These are phyloP conservation scores for Paradendryphiella salina DNA, from an alignment of 2,329 filamentous ascomycete genomes.

Conservation along the genomic window DNA sequence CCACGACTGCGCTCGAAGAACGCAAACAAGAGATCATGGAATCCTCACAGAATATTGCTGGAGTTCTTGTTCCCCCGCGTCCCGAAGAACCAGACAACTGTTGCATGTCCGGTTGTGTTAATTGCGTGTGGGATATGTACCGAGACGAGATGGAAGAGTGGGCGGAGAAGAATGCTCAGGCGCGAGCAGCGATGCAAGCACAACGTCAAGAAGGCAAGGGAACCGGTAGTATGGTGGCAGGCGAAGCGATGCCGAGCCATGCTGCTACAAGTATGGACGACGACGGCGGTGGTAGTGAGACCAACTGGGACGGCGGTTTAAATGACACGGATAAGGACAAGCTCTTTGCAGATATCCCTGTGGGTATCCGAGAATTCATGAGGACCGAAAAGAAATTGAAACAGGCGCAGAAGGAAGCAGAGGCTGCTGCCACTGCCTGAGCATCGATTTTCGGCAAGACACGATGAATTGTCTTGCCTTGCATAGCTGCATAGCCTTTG, in stretches of 20 bases:
- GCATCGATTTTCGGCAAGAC: not conserved
- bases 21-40: slow-evolving; percentile 63
- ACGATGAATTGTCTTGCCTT: not conserved
- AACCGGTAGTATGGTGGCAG: slow-evolving; percentile 44
- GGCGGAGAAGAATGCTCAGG: slow-evolving; percentile 67
- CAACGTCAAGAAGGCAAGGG: slow-evolving; percentile 33
- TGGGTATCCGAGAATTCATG: slow-evolving; percentile 97
- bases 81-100: slow-evolving; percentile 95
- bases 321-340: slow-evolving; percentile 57
- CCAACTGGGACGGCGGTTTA: slow-evolving; percentile 59
- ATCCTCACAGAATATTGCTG: slow-evolving; percentile 69
- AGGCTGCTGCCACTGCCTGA: slow-evolving; percentile 40
- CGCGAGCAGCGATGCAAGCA: slow-evolving; percentile 57
- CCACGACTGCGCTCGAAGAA: slow-evolving; percentile 72
- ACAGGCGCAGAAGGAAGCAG: slow-evolving; percentile 67
- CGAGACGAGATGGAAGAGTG: slow-evolving; percentile 92
- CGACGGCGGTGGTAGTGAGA: slow-evolving; percentile 74
- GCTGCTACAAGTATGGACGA: slow-evolving; percentile 71
- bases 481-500: not conserved
- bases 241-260: slow-evolving; percentile 51
- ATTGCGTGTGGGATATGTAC: slow-evolving; percentile 94
- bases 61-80: slow-evolving; percentile 77
- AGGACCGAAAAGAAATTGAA: slow-evolving; percentile 90
- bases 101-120: slow-evolving; percentile 98
- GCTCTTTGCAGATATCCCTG: slow-evolving; percentile 78